phyloP scores from a whole-genome alignment of 176 grass and related monocot species.

The Tillandsia leiboldiana region DNA sequence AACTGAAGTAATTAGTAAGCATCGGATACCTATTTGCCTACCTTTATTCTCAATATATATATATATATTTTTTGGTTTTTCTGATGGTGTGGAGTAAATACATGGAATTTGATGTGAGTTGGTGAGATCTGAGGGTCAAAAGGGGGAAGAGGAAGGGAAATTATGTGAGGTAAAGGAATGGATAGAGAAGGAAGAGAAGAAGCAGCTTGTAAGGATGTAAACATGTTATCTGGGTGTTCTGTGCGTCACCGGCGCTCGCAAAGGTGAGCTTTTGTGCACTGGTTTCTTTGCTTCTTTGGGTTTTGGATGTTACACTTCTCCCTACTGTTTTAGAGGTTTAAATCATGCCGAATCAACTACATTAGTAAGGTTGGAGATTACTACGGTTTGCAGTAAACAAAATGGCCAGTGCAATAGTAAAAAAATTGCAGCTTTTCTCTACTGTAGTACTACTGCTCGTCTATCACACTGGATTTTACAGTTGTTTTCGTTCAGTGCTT shows the following conservation, averaged over 20 bases:
- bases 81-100: neutral
- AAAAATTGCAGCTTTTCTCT: no score
- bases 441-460: no score
- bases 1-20: neutral
- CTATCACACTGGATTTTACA: neutral
- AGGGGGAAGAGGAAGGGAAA: neutral
- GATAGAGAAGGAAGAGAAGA: constrained; percentile 11
- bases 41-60: neutral
- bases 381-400: no score
- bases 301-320: neutral
- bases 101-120: neutral
- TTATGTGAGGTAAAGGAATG: neutral
- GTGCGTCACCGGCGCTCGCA: constrained; percentile 50
- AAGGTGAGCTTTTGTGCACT: constrained; percentile 20
- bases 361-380: no score
- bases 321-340: neutral
- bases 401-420: no score
- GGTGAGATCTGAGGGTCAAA: neutral
- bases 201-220: neutral
- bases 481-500: constrained; percentile 26
- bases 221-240: neutral
- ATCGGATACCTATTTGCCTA: neutral
- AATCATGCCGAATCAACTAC: neutral
- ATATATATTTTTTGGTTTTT: neutral
- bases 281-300: neutral